Percentiles rank a stretch among this genome's conserved stretches.
These are phyloP conservation scores for Trypethelium eluteriae DNA, from an alignment of 495 filamentous ascomycete species.

Conservation along the genomic window DNA sequence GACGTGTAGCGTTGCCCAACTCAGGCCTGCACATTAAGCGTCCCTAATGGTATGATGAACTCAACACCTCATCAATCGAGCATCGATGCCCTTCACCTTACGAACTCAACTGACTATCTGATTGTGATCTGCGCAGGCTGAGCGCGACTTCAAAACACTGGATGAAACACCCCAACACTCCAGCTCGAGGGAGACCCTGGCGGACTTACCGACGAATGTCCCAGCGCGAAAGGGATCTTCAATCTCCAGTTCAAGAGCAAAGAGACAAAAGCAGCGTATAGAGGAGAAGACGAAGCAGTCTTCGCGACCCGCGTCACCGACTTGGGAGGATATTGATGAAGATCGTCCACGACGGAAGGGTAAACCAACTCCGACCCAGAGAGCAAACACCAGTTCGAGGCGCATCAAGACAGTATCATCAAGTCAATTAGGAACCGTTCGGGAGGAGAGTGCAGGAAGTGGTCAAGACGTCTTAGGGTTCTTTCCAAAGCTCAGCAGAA, in stretches of 20 bases:
- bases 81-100: background rate
- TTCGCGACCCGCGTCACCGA: constrained; percentile 6
- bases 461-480: constrained; percentile 20
- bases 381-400: background rate
- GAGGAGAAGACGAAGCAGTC: background rate
- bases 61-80: background rate
- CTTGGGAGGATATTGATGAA: constrained; percentile 26
- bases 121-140: background rate
- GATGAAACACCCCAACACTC: background rate
- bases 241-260: background rate
- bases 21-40: background rate
- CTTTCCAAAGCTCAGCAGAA: constrained; percentile 31
- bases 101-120: background rate
- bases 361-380: constrained; percentile 3
- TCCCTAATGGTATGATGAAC: background rate
- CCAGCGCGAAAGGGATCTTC: background rate
- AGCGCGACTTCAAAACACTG: background rate
- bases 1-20: constrained; percentile 9
- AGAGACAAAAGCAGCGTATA: background rate
- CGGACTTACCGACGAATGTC: constrained; percentile 9
- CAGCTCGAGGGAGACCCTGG: background rate
- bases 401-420: background rate
- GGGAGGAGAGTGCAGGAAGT: constrained; percentile 5
- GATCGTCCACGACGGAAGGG: constrained; percentile 14
- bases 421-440: background rate